Evolutionary conservation across 805 yeast species (phyloP).

Genomic region (Komagataella pastoris): DNA sequence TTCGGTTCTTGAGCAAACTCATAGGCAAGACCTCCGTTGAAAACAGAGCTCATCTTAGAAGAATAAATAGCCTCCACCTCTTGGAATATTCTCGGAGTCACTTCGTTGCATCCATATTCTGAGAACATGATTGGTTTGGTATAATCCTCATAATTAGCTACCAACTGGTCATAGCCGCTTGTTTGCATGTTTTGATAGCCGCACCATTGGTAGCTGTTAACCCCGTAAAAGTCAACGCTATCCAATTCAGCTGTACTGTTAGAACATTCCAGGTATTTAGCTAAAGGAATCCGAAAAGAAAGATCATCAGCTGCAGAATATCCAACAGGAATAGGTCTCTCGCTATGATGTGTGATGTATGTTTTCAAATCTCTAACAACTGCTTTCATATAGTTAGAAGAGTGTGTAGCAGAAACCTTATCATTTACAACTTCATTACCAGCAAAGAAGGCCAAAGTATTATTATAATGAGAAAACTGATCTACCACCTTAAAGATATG

Average conservation of each 20-base stretch:
- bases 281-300: slow-evolving; percentile 57
- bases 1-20: slow-evolving; percentile 72
- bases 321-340: slow-evolving; percentile 66
- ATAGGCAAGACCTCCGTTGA: slow-evolving; percentile 78
- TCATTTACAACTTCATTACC: slow-evolving; percentile 68
- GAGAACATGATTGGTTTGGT: slow-evolving; percentile 75
- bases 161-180: slow-evolving; percentile 68
- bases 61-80: slow-evolving; percentile 66
- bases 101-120: slow-evolving; percentile 83
- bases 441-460: slow-evolving; percentile 67
- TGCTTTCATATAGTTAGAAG: slow-evolving; percentile 49
- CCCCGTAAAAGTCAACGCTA: slow-evolving; percentile 83
- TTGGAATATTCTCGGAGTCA: slow-evolving; percentile 65
- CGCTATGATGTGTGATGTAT: slow-evolving; percentile 43
- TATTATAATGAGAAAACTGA: slow-evolving; percentile 47
- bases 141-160: slow-evolving; percentile 52
- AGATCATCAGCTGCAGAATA: slow-evolving; percentile 88
- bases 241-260: slow-evolving; percentile 35
- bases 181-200: slow-evolving; percentile 55
- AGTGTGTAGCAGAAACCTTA: slow-evolving; percentile 74
- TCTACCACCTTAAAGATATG: slow-evolving; percentile 79
- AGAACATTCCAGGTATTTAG: slow-evolving; percentile 83
- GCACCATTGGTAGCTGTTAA: slow-evolving; percentile 95
- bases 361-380: slow-evolving; percentile 70
- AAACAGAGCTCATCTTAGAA: slow-evolving; percentile 55